phyloP scores from a whole-genome alignment of 257 asterid genomes.

The Ballota nigra region DNA sequence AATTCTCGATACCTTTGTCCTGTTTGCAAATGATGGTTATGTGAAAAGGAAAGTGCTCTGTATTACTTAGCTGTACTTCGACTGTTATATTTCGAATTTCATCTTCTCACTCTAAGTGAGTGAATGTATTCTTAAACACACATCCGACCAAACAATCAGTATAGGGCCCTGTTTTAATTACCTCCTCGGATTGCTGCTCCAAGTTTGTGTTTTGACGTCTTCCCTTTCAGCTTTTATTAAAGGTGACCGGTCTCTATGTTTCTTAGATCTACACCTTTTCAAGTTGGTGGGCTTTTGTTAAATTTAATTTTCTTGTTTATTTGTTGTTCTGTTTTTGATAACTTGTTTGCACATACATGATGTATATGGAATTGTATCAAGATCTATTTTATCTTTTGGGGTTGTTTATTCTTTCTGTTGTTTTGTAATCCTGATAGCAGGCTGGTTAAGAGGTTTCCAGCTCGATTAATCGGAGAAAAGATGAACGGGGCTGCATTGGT shows the following conservation, averaged over 20 bases:
- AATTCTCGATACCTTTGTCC: background rate
- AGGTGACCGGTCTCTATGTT: constrained; percentile 22
- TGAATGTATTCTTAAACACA: background rate
- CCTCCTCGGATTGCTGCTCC: background rate
- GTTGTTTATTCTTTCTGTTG: background rate
- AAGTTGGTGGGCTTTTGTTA: constrained; percentile 8
- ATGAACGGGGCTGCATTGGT: constrained; percentile 80
- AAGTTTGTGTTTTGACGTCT: constrained; percentile 12
- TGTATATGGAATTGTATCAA: constrained; percentile 9
- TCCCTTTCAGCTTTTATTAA: constrained; percentile 16
- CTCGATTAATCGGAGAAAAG: constrained; percentile 21
- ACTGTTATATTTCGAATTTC: background rate
- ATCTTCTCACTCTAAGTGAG: background rate
- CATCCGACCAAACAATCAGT: background rate
- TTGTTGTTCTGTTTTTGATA: background rate
- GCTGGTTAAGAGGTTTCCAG: constrained; percentile 26
- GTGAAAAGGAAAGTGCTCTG: constrained; percentile 16
- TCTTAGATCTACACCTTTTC: constrained; percentile 20
- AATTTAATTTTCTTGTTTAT: background rate
- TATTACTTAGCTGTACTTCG: constrained; percentile 18
- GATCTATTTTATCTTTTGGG: constrained; percentile 26
- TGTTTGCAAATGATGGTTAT: background rate
- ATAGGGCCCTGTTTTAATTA: constrained; percentile 18
- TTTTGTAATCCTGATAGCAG: constrained; percentile 14
- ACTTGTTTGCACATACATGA: constrained; percentile 3